Base-by-base conservation (phyloP, 208 protist genomes). In the Vickermania ingenoplastis region DNA sequence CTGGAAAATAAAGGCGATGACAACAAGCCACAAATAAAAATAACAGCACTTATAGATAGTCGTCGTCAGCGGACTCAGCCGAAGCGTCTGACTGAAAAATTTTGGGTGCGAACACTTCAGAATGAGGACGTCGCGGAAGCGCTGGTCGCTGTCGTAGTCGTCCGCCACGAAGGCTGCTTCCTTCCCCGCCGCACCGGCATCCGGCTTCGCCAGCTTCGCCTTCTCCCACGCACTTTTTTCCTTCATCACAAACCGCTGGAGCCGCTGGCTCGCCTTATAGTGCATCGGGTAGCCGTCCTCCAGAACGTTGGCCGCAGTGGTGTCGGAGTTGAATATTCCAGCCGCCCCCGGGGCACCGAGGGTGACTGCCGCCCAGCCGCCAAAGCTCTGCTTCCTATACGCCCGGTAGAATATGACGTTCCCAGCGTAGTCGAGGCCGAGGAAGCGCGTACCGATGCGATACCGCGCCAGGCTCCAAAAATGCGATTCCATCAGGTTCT, bases 251-350 rank as follows among this genome's bases (percentile, higher is more conserved):
- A 89, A 90, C 14, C 60, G 51, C 68, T 94, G 79, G 41, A 94
- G 68, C 62, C 79, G 83, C 48, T 76, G 59, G 57, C 75, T 83
- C 13, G 81, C 83, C 59, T 84, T 82, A 73, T 85, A 86, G 65
- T 94, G 87, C 67, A 94, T 68, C 57, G 87, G 87, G 67, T 94
- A 85, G 57, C 87, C 87, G 61, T 94, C 87, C 68, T 94, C 87
- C 14, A 94, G 73, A 50, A 94, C 83, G 63, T 91, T 94, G 48
- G 78, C 73, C 1, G 63, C 65, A 22, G 66, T 83, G 48, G 75
- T 81, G 71, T 94, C 81, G 24, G 69, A 79, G 45, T 67, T 83
- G 36, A 94, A 62, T 31, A 82, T 85, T 36, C 54, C 31, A 28
- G 62, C 53, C 53, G 65, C 69, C 57, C 73, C 80, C 2, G 73